Conservation (phyloP, 805 yeast species). For the Yarrowia keelungensis region DNA sequence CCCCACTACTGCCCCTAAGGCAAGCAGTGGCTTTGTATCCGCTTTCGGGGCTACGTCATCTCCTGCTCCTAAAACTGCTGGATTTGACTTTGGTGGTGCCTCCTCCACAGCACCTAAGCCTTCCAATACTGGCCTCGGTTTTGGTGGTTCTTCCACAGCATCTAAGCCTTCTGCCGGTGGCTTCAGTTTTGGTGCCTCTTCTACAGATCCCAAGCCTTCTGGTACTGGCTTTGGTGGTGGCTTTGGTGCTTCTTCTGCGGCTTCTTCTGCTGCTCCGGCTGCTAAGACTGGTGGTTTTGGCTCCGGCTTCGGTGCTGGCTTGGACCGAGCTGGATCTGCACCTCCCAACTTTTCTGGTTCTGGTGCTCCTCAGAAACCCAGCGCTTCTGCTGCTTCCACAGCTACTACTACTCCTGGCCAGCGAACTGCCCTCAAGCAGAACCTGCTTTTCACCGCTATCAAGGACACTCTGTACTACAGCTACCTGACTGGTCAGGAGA, state of each 20-base stretch:
- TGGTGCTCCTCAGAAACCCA: neutral
- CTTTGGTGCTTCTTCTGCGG: neutral
- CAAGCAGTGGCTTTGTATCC: neutral
- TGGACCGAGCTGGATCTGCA: constrained; percentile 6
- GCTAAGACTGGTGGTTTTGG: neutral
- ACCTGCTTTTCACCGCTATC: constrained; percentile 20
- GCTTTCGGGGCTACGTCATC: neutral
- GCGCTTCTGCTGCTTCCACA: neutral
- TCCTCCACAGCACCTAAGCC: neutral
- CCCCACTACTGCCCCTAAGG: neutral
- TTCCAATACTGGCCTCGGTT: neutral
- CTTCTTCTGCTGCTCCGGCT: constrained; percentile 1
- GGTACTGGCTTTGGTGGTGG: too few species aligned
- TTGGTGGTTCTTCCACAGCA: neutral
- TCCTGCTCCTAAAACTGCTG: neutral
- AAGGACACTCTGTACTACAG: neutral
- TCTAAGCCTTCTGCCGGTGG: too few species aligned
- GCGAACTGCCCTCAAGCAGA: constrained; percentile 13
- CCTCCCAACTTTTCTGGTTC: neutral
- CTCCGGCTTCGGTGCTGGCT: neutral
- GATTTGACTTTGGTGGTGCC: neutral
- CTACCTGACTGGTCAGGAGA: neutral
- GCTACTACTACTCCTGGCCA: neutral
- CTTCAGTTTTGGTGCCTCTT: neutral
- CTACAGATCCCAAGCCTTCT: neutral